phyloP scores from a whole-genome alignment of 805 yeast species.

The Barnettozyma botsteinii region DNA sequence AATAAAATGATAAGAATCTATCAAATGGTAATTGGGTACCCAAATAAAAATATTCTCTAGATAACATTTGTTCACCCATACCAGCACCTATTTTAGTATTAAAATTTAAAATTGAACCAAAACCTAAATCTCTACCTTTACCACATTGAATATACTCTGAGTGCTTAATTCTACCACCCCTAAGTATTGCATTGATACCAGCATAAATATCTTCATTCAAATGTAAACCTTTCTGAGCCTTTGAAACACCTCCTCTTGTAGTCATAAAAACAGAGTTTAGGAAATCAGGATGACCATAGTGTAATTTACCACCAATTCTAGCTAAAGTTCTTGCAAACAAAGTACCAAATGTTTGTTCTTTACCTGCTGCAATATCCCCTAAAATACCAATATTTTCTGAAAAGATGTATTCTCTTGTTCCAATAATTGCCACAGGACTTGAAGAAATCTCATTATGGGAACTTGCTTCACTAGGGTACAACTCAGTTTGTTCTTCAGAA shows the following conservation, averaged over 20 bases:
- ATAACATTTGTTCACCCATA: slow-evolving; percentile 84
- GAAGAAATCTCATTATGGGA: background rate
- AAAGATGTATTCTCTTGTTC: slow-evolving; percentile 78
- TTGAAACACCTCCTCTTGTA: slow-evolving; percentile 82
- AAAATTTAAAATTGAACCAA: slow-evolving; percentile 75
- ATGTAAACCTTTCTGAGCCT: slow-evolving; percentile 78
- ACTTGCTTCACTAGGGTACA: slow-evolving; percentile 46
- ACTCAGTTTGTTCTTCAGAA: slow-evolving; percentile 9
- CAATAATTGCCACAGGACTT: slow-evolving; percentile 72
- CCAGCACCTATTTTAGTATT: slow-evolving; percentile 86
- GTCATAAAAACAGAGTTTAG: slow-evolving; percentile 71
- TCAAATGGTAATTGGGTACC: slow-evolving; percentile 75
- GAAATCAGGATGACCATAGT: slow-evolving; percentile 86
- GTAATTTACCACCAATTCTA: slow-evolving; percentile 75
- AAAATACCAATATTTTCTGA: slow-evolving; percentile 77
- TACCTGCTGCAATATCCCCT: slow-evolving; percentile 85
- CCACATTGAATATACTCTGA: slow-evolving; percentile 84
- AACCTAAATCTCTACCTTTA: slow-evolving; percentile 81
- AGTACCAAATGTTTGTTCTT: slow-evolving; percentile 85
- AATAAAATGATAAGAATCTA: slow-evolving; percentile 72
- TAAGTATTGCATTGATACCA: slow-evolving; percentile 70
- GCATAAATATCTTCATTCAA: slow-evolving; percentile 84
- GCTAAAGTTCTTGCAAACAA: slow-evolving; percentile 78
- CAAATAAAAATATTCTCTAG: slow-evolving; percentile 74
- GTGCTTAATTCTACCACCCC: slow-evolving; percentile 83